phyloP scores from a whole-genome alignment of 371 early-diverging fungal genomes.

The Coemansia sp. region DNA sequence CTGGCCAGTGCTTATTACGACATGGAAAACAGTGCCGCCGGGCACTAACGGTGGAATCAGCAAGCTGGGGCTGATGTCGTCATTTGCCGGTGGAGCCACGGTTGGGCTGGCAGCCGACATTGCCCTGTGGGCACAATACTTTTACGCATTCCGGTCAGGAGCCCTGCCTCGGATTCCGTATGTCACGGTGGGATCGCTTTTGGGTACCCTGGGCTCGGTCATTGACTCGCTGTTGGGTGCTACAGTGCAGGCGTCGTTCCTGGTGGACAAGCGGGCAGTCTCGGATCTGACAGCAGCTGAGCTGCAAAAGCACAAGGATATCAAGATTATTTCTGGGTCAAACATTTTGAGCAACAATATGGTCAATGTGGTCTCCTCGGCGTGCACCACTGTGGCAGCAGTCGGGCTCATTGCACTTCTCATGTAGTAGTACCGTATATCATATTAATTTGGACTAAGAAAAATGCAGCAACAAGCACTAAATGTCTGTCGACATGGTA shows the following conservation, averaged over 20 bases:
- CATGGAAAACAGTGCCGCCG: slow-evolving; percentile 67
- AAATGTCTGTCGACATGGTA: slow-evolving; percentile 65
- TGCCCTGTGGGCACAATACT: slow-evolving; percentile 55
- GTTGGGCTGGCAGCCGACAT: slow-evolving; percentile 68
- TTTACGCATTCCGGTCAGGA: slow-evolving; percentile 36
- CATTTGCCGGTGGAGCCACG: slow-evolving; percentile 70
- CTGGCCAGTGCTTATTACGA: slow-evolving; percentile 78
- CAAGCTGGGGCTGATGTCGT: slow-evolving; percentile 64
- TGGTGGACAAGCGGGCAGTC: slow-evolving; percentile 62
- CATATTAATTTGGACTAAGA: background rate
- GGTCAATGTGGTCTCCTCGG: slow-evolving; percentile 53
- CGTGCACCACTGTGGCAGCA: slow-evolving; percentile 18
- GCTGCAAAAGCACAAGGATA: slow-evolving; percentile 43
- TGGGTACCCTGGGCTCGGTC: slow-evolving; percentile 75
- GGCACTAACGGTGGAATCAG: slow-evolving; percentile 89
- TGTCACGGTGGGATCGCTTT: slow-evolving; percentile 52
- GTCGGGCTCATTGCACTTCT: slow-evolving; percentile 1
- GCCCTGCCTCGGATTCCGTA: slow-evolving; percentile 43
- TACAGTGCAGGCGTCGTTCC: slow-evolving; percentile 68
- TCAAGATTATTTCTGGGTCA: slow-evolving; percentile 62
- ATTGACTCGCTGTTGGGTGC: slow-evolving; percentile 88
- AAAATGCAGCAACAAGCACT: background rate
- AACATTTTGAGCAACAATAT: slow-evolving; percentile 79
- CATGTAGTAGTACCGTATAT: background rate
- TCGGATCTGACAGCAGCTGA: slow-evolving; percentile 51